These are phyloP conservation scores for Lipomyces sp. DNA, from an alignment of 805 yeast genomes.

Conservation along the genomic window DNA sequence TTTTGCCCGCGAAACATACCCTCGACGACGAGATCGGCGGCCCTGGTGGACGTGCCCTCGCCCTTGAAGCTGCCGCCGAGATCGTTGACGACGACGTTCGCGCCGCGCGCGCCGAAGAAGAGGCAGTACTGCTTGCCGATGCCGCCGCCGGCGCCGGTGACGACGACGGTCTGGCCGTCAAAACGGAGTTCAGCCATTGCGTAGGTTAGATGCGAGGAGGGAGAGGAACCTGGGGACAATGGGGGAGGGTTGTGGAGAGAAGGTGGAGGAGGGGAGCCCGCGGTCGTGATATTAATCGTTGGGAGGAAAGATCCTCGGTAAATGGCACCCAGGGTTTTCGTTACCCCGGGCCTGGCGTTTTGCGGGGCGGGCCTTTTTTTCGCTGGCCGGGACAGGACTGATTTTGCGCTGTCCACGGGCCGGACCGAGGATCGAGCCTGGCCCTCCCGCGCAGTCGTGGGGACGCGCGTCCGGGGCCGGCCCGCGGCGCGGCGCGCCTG, in stretches of 20 bases:
- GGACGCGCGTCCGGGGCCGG: too few species aligned
- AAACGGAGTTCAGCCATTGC: constrained; percentile 43
- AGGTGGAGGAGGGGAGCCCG: background rate
- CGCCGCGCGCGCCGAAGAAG: constrained; percentile 85
- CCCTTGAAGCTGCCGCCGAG: constrained; percentile 82
- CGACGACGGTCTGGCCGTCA: constrained; percentile 82
- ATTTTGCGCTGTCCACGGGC: too few species aligned
- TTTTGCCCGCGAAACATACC: background rate
- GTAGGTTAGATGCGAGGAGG: background rate
- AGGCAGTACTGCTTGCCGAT: constrained; percentile 85
- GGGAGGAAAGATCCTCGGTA: too few species aligned
- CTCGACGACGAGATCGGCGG: constrained; percentile 85
- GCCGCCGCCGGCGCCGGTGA: constrained; percentile 98
- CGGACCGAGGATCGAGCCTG: too few species aligned
- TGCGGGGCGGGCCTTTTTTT: too few species aligned
- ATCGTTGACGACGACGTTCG: constrained; percentile 92
- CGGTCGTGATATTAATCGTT: too few species aligned
- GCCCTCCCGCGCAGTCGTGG: too few species aligned
- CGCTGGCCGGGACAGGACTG: too few species aligned
- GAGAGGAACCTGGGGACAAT: background rate
- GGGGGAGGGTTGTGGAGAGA: background rate
- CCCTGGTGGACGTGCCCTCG: constrained; percentile 53
- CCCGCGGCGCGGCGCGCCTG: too few species aligned
- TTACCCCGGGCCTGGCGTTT: too few species aligned
- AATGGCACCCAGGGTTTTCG: too few species aligned